These are phyloP conservation scores for Cercospora brassicicola DNA, from an alignment of 2,329 filamentous ascomycete genomes.

Conservation along the genomic window DNA sequence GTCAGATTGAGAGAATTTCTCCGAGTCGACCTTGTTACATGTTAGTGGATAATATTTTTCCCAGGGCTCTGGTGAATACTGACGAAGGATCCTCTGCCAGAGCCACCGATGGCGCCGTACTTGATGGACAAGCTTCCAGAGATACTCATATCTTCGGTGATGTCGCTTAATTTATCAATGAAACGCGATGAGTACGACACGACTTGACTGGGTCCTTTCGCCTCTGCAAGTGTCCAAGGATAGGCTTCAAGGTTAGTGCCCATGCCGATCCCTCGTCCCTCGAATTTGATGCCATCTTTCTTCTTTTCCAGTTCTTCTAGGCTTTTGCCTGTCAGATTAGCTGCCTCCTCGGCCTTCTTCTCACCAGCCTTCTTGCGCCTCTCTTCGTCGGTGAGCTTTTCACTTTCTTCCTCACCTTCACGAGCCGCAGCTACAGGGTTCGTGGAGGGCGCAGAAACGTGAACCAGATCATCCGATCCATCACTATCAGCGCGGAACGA, in stretches of 20 bases:
- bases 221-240: not conserved
- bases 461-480: not conserved
- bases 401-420: not conserved
- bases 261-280: not conserved
- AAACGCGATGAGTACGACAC: not conserved
- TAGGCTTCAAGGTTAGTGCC: not conserved
- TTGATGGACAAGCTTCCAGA: not conserved
- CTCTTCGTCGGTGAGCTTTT: not conserved
- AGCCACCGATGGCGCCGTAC: not conserved
- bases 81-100: not conserved
- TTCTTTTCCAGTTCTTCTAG: not conserved
- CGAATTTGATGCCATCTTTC: not conserved
- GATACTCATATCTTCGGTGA: not conserved
- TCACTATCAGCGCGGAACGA: not conserved
- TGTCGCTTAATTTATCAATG: not conserved
- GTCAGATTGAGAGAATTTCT: not conserved
- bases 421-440: not conserved
- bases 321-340: not conserved
- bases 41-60: no score
- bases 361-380: not conserved
- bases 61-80: no score
- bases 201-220: not conserved
- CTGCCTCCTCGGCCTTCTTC: not conserved
- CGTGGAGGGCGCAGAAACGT: not conserved
- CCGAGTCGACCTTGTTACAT: not conserved